Conservation (phyloP, 2,329 filamentous ascomycete genomes). For the Elsinoe fawcettii region DNA sequence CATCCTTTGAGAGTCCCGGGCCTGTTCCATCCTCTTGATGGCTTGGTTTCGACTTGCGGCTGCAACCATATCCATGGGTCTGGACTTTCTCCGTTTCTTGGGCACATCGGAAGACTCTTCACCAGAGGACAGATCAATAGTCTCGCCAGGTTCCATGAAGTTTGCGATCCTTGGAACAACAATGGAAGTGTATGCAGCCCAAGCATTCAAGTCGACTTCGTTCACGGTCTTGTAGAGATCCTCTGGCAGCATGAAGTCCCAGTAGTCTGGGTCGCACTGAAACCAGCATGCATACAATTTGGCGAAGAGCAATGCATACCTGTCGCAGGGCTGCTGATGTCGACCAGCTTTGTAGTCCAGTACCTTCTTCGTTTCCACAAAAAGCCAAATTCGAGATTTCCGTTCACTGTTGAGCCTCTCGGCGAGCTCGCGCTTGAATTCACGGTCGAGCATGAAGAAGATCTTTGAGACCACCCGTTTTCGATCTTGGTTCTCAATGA, state of each 20-base stretch:
- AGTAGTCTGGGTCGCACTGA: background rate
- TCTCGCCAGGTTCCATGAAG: slow-evolving; percentile 4
- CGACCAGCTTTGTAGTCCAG: slow-evolving; percentile 3
- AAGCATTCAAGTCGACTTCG: background rate
- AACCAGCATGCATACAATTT: slow-evolving; percentile 14
- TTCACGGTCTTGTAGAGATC: background rate
- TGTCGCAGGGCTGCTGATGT: background rate
- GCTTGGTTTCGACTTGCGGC: slow-evolving; percentile 18
- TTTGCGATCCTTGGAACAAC: slow-evolving; percentile 11
- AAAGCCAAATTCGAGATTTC: background rate
- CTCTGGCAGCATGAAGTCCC: background rate
- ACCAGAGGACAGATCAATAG: background rate
- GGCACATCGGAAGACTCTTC: background rate
- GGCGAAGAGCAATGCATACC: background rate
- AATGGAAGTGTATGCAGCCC: background rate
- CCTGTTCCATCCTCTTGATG: slow-evolving; percentile 14
- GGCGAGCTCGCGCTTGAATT: background rate
- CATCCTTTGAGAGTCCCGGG: slow-evolving; percentile 2
- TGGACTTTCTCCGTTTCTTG: background rate
- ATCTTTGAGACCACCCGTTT: slow-evolving; percentile 13
- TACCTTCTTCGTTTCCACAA: background rate
- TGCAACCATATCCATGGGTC: background rate
- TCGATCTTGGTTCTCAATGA: background rate
- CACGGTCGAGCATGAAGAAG: background rate
- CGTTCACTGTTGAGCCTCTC: background rate